phyloP scores from a whole-genome alignment of 495 filamentous ascomycete genomes.

The Aspergillus panamensis region DNA sequence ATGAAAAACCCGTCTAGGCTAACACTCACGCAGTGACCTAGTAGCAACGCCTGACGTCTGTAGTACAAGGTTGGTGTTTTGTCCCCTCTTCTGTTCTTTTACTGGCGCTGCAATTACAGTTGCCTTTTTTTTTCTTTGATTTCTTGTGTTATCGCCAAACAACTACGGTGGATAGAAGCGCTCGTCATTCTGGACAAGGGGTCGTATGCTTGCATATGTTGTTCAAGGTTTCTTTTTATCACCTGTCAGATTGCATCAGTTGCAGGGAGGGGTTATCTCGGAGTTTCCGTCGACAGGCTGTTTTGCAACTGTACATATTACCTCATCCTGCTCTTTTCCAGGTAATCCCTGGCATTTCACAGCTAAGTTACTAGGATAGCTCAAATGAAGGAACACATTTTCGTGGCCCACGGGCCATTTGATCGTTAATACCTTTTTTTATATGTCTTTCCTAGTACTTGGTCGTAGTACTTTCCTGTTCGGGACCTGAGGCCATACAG shows the following conservation, averaged over 20 bases:
- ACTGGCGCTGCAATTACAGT: constrained; percentile 20
- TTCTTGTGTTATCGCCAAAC: constrained; percentile 8
- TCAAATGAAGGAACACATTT: constrained; percentile 23
- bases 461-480: background rate
- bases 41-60: constrained; percentile 20
- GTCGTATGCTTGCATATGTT: background rate
- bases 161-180: constrained; percentile 7
- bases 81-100: constrained; percentile 24
- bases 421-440: background rate
- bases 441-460: background rate
- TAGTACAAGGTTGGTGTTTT: constrained; percentile 42
- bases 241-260: background rate
- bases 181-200: constrained; percentile 1
- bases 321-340: background rate
- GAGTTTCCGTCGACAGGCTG: constrained; percentile 6
- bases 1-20: constrained; percentile 17
- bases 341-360: constrained; percentile 12
- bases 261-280: constrained; percentile 4
- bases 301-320: constrained; percentile 24
- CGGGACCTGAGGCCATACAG: no score
- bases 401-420: constrained; percentile 23
- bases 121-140: constrained; percentile 3
- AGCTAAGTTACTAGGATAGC: constrained; percentile 21
- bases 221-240: background rate
- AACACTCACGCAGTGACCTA: constrained; percentile 27